Evolutionary conservation across 257 asterid species (phyloP).

Genomic region (Hygrophila difformis): DNA sequence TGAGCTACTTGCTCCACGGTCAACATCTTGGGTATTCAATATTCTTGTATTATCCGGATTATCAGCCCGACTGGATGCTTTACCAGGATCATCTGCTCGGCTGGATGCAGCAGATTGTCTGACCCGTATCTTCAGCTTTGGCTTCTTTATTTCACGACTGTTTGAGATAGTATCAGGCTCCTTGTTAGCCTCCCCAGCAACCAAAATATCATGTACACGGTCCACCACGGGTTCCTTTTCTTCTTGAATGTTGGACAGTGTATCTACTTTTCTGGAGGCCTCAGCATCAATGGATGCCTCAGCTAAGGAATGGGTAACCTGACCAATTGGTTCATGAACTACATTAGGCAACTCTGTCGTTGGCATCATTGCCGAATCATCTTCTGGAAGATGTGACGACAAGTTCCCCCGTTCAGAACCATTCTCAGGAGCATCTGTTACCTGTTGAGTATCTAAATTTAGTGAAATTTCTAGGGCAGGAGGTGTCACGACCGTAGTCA

Average conservation of each 20-base stretch:
- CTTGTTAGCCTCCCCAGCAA: slow-evolving; percentile 29
- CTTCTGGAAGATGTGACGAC: slow-evolving; percentile 21
- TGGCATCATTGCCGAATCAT: slow-evolving; percentile 10
- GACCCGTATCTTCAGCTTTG: slow-evolving; percentile 70
- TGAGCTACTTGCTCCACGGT: slow-evolving; percentile 79
- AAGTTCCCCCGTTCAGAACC: slow-evolving; percentile 23
- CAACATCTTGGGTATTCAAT: slow-evolving; percentile 46
- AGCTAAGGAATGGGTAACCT: slow-evolving; percentile 15
- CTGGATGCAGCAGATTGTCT: slow-evolving; percentile 61
- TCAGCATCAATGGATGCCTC: too few species aligned
- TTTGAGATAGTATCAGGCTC: slow-evolving; percentile 52
- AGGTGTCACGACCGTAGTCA: slow-evolving; percentile 6
- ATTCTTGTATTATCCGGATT: slow-evolving; percentile 29
- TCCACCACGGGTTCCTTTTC: slow-evolving; percentile 20
- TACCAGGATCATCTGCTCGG: slow-evolving; percentile 48
- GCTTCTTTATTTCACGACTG: slow-evolving; percentile 56
- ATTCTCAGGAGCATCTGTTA: slow-evolving; percentile 19
- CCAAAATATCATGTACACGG: slow-evolving; percentile 21
- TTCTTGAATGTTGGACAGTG: slow-evolving; percentile 12
- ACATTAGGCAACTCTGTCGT: slow-evolving; percentile 13
- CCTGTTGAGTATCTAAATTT: slow-evolving; percentile 21
- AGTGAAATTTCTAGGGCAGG: slow-evolving; percentile 27
- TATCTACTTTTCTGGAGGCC: slow-evolving; percentile 24
- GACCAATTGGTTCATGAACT: slow-evolving; percentile 26
- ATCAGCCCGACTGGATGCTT: slow-evolving; percentile 42